Evolutionary conservation across 75 land plant genomes (phyloP), one percentile per base, ranked within the genome.

Genomic region (Cunninghamia lanceolata): DNA sequence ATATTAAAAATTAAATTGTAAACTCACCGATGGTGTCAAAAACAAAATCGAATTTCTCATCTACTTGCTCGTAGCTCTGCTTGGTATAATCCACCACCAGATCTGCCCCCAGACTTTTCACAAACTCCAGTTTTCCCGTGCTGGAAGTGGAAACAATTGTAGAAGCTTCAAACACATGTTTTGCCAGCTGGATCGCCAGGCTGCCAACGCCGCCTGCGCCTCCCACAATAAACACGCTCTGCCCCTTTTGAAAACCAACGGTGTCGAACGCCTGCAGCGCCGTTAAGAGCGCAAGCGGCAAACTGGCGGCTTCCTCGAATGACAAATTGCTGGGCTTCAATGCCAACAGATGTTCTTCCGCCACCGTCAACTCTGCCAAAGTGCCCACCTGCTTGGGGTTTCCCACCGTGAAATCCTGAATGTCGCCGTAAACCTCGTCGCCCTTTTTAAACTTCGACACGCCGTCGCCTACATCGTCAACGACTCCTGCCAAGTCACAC

Each of bases 131-230:
- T 84, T 92, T 92, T 52, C 85, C 84, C 30, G 93, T 90, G 66
- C 93, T 92, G n/a, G 86, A 32, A 30, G 93, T 92, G 36, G 93
- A 86, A 36, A 87, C 91, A 36, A 92, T 92, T n/a, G 50, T 56
- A 28, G 91, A 90, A 42, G 93, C 93, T 84, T 89, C 89, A 82
- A 88, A 92, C 43, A 90, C 87, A 43, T 78, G 82, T 88, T 88
- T 92, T 14, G 93, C 93, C 70, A 92, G 59, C 89, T 92, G 93
- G 30, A 92, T 84, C 28, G 89, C 93, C 56, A 92, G 81, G 71
- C 82, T 87, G 36, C 93, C 93, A 28, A 92, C 93, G 2, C 93
- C 93, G 21, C 93, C 93, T 40, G 93, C 89, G 38, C 93, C 93
- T 53, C 93, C 93, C 0, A 80, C 85, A 32, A 92, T 56, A 28